Evolutionary conservation across 2,329 filamentous ascomycete genomes (phyloP), one percentile per base, ranked within the genome.

Genomic region (Fusarium sp.): DNA sequence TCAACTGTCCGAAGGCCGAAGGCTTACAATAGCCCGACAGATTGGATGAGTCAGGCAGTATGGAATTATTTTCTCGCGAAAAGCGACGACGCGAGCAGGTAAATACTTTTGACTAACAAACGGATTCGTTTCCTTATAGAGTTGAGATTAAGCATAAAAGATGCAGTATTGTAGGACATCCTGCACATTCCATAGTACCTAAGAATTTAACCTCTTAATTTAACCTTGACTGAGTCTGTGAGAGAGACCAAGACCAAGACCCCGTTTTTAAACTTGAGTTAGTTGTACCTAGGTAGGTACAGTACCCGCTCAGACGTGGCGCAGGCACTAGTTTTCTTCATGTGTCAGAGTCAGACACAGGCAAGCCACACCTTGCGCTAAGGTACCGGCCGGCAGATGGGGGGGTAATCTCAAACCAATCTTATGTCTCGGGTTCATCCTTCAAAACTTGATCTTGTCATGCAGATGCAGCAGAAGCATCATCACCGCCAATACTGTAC

Each of bases 1-100:
- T 72, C 58, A 64, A 62, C 43, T 66, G 62, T 58, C 73, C 73
- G 73, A 74, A 75, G 63, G 55, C 73, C 73, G 73, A 75, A 29
- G 60, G 62, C 51, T 58, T 47, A 59, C 58, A 62, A 72, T 55
- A 72, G 67, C 70, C 68, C 70, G 68, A 69, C 55, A 22, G 45
- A 27, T 38, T 45, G 38, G 55, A 63, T 70, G 72, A 74, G 65
- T 75, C 72, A 75, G 59, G 32, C 24, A 27, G 15, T 34, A 27
- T 59, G 45, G 32, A 57, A 48, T 41, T 30, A 41, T 52, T 27
- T 32, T 24, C 10, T 49, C 24, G 41, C 25, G 40, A 52, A 27
- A 27, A 46, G 40, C 55, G 60, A 65, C 62, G 48, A 45, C 59
- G 66, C 66, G 59, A 66, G 45, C 51, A 65, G 13, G 24, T 41